These are phyloP conservation scores for Tilletia setariae DNA, from an alignment of 1,284 basidiomycete species.

Conservation along the genomic window DNA sequence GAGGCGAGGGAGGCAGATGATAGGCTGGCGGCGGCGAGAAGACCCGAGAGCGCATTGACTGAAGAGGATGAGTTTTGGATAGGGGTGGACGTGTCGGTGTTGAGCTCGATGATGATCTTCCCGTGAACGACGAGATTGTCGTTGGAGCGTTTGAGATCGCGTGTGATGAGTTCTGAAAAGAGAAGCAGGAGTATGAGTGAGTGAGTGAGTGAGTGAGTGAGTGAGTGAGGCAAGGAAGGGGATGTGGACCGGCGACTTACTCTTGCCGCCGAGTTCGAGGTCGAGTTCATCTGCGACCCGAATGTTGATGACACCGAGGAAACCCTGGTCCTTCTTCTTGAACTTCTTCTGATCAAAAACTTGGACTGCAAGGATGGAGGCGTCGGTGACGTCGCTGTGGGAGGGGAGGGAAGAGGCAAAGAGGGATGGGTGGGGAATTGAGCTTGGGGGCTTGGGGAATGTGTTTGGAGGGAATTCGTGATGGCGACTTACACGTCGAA, in stretches of 20 bases:
- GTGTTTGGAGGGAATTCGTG: neutral
- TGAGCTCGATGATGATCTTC: conserved; percentile 54
- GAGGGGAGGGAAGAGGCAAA: neutral
- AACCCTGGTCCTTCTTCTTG: conserved; percentile 90
- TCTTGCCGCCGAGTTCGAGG: conserved; percentile 80
- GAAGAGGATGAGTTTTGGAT: conserved; percentile 40
- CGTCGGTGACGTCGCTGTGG: conserved; percentile 68
- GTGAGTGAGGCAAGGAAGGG: neutral
- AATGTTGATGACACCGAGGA: conserved; percentile 89
- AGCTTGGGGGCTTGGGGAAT: neutral
- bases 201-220: conserved; percentile 36
- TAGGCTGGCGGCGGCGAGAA: conserved; percentile 30
- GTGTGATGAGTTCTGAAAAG: conserved; percentile 42
- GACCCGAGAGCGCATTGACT: conserved; percentile 32
- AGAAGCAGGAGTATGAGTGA: conserved; percentile 62
- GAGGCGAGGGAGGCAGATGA: conserved; percentile 44
- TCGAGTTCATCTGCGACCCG: conserved; percentile 84
- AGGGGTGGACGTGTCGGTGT: conserved; percentile 51
- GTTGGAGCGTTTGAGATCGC: conserved; percentile 53
- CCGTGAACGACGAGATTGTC: conserved; percentile 54
- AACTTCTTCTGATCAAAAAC: conserved; percentile 97
- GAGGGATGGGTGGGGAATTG: neutral
- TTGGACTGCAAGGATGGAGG: conserved; percentile 85
- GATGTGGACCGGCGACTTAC: conserved; percentile 58
- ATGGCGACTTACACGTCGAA: conserved; percentile 39